Conservation (phyloP, 139 green algal genomes). For the Cymbomonas tetramitiformis region DNA sequence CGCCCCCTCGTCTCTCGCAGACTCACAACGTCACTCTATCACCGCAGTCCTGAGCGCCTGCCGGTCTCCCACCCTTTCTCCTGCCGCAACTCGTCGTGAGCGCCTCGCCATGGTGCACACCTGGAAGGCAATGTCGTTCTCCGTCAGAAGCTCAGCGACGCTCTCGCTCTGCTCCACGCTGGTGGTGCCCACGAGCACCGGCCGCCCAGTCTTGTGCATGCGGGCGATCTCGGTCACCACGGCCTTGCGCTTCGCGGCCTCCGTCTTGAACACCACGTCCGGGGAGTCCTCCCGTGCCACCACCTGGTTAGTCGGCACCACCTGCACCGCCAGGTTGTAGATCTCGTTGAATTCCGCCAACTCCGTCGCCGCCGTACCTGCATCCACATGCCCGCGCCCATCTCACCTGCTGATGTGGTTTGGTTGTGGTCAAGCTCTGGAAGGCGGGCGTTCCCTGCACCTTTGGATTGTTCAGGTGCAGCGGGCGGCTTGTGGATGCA, state of each 20-base stretch:
- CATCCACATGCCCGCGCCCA: too few relatives aligned
- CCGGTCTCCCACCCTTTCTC: too few relatives aligned
- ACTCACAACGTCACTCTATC: too few relatives aligned
- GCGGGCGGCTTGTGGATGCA: too few relatives aligned
- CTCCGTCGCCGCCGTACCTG: conserved; percentile 23
- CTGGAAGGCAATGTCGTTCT: conserved; percentile 34
- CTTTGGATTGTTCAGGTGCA: too few relatives aligned
- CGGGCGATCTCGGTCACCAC: conserved; percentile 23
- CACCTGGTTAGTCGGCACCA: conserved; percentile 65
- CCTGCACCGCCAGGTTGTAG: conserved; percentile 49
- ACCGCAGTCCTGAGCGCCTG: too few relatives aligned
- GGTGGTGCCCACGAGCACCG: conserved; percentile 77
- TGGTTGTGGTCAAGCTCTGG: too few relatives aligned
- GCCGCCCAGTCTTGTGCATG: conserved; percentile 29
- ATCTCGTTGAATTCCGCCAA: conserved; percentile 37
- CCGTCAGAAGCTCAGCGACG: conserved; percentile 30
- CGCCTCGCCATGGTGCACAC: too few relatives aligned
- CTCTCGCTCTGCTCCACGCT: conserved; percentile 45
- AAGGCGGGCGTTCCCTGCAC: too few relatives aligned
- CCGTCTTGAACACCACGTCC: conserved; percentile 35
- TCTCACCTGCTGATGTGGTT: too few relatives aligned
- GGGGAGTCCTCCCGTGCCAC: conserved; percentile 39
- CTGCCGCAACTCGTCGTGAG: too few relatives aligned
- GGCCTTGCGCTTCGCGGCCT: conserved; percentile 24
- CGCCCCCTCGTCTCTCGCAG: too few relatives aligned